Conservation (phyloP, 2,329 filamentous ascomycete species). For the Fusarium palustre region DNA sequence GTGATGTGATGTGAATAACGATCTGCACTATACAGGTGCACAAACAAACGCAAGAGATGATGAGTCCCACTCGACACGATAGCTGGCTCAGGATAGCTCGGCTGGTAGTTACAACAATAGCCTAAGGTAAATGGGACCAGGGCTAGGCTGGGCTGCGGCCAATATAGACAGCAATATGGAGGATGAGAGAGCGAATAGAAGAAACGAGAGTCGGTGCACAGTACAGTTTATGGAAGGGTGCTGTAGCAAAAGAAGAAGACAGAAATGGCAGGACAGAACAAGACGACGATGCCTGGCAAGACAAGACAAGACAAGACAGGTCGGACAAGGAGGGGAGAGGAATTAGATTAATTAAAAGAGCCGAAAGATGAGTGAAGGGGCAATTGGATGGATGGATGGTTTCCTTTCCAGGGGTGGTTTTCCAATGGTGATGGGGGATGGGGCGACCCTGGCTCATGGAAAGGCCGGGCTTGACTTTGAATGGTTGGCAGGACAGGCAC, state of each 20-base stretch:
- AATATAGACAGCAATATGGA: constrained; percentile 2
- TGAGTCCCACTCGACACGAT: constrained; percentile 38
- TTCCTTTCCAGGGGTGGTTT: constrained; percentile 46
- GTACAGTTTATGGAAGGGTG: constrained; percentile 17
- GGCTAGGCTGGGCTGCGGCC: background rate
- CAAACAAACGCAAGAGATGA: constrained; percentile 27
- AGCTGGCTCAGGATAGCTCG: constrained; percentile 27
- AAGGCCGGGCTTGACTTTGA: constrained; percentile 22
- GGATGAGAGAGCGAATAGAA: constrained; percentile 15
- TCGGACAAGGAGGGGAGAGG: constrained; percentile 22
- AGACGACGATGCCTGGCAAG: background rate
- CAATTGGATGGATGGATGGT: constrained; percentile 45
- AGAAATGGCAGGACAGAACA: constrained; percentile 4
- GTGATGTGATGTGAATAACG: constrained; percentile 29
- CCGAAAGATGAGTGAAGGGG: constrained; percentile 40
- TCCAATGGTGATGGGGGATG: constrained; percentile 35
- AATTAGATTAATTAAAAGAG: constrained; percentile 35
- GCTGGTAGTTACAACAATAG: constrained; percentile 3
- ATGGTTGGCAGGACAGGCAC: constrained; percentile 43
- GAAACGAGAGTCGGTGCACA: background rate
- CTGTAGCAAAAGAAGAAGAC: constrained; percentile 13
- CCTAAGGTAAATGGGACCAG: constrained; percentile 3
- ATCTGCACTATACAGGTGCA: constrained; percentile 43
- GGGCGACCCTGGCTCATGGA: constrained; percentile 32
- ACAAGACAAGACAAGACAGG: background rate